A percentile compares a stretch with the other conserved stretches of the same genome.
Evolutionary conservation across 2,329 filamentous ascomycete genomes (phyloP).

Genomic region (Sporothrix protearum): DNA sequence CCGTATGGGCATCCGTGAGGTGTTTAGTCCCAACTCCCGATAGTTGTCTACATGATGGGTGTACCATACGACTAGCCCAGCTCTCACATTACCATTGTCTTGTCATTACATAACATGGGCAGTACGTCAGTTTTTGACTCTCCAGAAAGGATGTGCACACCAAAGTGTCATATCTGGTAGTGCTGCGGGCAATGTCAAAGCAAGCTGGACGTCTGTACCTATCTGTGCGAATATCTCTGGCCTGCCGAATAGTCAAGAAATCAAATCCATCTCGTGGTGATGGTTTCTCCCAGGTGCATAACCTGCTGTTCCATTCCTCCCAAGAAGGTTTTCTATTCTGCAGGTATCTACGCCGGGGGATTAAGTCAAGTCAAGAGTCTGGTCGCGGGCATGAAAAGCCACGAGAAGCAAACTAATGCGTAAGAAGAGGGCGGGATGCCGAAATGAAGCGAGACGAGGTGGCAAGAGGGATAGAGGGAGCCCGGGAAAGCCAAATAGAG

Average conservation of each 20-base stretch:
- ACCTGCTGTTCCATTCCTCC: background rate
- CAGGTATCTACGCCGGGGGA: background rate
- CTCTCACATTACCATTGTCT: background rate
- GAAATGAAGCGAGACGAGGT: background rate
- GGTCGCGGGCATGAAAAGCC: too few relatives aligned
- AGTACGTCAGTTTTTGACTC: too few relatives aligned
- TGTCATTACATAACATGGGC: background rate
- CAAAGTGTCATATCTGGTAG: background rate
- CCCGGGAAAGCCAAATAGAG: background rate
- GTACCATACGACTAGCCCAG: too few relatives aligned
- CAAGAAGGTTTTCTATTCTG: background rate
- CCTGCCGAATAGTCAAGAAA: background rate
- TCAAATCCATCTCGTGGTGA: background rate
- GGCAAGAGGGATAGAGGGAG: background rate
- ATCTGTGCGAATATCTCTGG: background rate
- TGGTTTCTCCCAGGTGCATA: background rate
- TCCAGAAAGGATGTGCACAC: background rate
- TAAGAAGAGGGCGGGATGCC: background rate
- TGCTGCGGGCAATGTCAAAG: background rate
- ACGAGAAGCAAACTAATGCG: background rate
- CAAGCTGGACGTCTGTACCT: background rate
- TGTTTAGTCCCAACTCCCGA: background rate
- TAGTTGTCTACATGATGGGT: background rate
- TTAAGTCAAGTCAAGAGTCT: background rate
- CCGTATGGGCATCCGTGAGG: background rate